Conservation (phyloP, 257 asterid species). For the Cruciata laevipes region DNA sequence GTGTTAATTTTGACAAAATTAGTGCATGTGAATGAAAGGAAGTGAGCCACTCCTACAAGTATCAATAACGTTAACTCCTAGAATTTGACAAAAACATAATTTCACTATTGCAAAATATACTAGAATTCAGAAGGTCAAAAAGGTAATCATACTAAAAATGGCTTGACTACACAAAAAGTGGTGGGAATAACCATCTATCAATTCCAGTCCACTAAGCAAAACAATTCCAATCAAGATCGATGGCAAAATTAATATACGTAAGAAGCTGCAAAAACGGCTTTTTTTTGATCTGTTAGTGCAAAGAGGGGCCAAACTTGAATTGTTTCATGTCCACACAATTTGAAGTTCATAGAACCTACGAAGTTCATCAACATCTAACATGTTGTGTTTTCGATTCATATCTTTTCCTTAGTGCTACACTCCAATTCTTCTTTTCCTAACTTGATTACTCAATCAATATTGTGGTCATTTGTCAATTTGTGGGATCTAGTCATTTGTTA, state of each 20-base stretch:
- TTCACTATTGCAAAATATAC: neutral
- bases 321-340: neutral
- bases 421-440: neutral
- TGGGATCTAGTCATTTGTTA: neutral
- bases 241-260: neutral
- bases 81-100: neutral
- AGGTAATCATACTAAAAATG: neutral
- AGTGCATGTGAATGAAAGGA: neutral
- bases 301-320: slow-evolving; percentile 17
- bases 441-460: neutral
- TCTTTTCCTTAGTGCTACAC: neutral
- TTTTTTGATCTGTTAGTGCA: slow-evolving; percentile 6
- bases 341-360: slow-evolving; percentile 29
- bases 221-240: neutral
- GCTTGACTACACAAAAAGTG: neutral
- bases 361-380: slow-evolving; percentile 12
- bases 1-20: neutral
- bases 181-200: slow-evolving; percentile 12
- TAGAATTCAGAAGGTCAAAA: neutral
- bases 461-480: neutral
- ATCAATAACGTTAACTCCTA: neutral
- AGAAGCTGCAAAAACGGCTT: slow-evolving; percentile 14
- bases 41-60: neutral
- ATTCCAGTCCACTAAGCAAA: slow-evolving; percentile 9
- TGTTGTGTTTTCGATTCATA: slow-evolving; percentile 11